These are phyloP conservation scores for Salvia rosmarinus DNA, from an alignment of 257 asterid species.

Conservation along the genomic window DNA sequence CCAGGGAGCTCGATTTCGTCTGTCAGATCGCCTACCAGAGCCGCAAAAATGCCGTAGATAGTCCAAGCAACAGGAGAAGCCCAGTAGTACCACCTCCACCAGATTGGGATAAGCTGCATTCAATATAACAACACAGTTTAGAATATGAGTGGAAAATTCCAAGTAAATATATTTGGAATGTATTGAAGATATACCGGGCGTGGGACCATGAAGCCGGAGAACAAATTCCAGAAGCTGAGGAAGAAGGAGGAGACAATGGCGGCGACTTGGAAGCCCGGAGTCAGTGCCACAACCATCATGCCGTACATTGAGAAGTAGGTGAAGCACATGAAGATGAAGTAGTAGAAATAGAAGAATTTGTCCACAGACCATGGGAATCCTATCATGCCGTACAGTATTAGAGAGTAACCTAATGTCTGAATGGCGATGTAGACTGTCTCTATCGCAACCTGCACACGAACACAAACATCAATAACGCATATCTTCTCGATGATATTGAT, in stretches of 20 bases:
- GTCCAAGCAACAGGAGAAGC: conserved; percentile 70
- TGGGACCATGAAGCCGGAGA: conserved; percentile 84
- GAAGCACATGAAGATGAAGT: conserved; percentile 88
- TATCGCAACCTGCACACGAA: conserved; percentile 59
- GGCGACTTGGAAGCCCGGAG: conserved; percentile 82
- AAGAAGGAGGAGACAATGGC: conserved; percentile 85
- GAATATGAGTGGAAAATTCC: too few relatives aligned
- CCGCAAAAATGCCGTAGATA: conserved; percentile 59
- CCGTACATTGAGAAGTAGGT: conserved; percentile 87
- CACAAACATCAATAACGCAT: not conserved
- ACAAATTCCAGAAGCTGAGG: conserved; percentile 87
- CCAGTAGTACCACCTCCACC: conserved; percentile 91
- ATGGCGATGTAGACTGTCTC: conserved; percentile 75
- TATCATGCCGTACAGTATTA: conserved; percentile 72
- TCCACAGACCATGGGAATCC: conserved; percentile 67
- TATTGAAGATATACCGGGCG: conserved; percentile 50
- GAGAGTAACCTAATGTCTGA: conserved; percentile 60
- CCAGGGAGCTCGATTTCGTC: conserved; percentile 43
- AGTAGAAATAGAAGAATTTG: conserved; percentile 74
- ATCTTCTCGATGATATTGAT: not conserved
- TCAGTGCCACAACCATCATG: conserved; percentile 86
- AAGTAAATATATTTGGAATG: not conserved
- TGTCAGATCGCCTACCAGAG: conserved; percentile 57
- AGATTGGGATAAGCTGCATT: conserved; percentile 44
- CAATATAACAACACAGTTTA: not conserved